Evolutionary conservation across 2,329 filamentous ascomycete genomes (phyloP).

Genomic region (Ceratocystis lukuohia): DNA sequence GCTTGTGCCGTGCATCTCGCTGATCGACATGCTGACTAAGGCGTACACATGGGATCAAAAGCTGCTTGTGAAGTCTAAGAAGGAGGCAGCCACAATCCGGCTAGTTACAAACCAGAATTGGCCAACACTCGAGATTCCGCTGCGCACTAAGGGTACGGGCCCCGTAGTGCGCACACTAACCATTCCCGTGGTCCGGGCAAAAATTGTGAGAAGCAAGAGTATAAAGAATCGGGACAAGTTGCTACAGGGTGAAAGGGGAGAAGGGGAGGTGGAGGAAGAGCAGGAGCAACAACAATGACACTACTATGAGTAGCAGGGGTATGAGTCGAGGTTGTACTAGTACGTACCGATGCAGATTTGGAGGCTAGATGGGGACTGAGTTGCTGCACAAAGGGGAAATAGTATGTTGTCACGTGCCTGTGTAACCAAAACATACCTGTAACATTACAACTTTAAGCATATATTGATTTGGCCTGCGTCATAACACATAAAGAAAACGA

Average conservation of each 20-base stretch:
- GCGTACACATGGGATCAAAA: constrained; percentile 9
- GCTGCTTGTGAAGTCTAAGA: neutral
- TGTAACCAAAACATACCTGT: neutral
- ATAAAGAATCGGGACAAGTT: neutral
- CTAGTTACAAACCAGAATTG: neutral
- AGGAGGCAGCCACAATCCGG: neutral
- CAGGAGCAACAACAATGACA: no score
- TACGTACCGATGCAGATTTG: no score
- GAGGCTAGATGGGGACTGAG: no score
- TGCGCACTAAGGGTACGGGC: neutral
- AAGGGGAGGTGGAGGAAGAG: no score
- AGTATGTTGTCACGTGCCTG: neutral
- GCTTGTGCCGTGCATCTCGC: constrained; percentile 7
- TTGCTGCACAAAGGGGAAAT: neutral
- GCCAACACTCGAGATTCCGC: constrained; percentile 3
- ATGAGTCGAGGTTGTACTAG: no score
- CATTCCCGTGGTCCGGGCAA: constrained; percentile 10
- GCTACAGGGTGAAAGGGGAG: neutral
- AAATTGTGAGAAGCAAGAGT: neutral
- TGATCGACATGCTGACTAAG: constrained; percentile 9
- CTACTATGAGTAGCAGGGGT: no score
- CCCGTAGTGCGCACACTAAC: neutral
- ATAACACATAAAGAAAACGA: neutral
- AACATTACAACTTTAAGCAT: constrained; percentile 4
- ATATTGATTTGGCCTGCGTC: neutral